A percentile compares a stretch with the other conserved stretches of the same genome.
Conservation (phyloP, 495 filamentous ascomycete species). For the Daldinia childiae region DNA sequence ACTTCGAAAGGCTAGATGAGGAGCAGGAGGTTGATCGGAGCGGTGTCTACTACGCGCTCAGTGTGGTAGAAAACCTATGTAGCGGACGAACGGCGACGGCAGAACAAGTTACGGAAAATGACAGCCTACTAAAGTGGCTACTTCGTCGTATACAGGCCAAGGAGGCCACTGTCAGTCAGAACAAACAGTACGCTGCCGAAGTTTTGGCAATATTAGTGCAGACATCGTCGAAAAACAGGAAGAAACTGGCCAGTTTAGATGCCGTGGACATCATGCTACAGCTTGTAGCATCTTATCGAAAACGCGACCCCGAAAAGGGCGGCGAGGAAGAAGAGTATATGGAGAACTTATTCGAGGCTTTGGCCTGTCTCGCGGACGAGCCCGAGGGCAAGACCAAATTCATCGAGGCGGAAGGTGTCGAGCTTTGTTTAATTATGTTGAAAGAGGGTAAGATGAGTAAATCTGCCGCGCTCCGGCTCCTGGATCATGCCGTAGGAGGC, state of each 20-base stretch:
- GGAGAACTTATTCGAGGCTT: conserved; percentile 87
- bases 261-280: conserved; percentile 84
- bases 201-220: conserved; percentile 82
- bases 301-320: conserved; percentile 84
- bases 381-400: conserved; percentile 81
- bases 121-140: conserved; percentile 77
- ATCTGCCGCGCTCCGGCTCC: conserved; percentile 74
- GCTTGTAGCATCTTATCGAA: conserved; percentile 86
- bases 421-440: conserved; percentile 91
- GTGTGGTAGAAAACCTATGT: conserved; percentile 86
- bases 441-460: conserved; percentile 77
- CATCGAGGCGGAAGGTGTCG: conserved; percentile 88
- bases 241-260: conserved; percentile 69
- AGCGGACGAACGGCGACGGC: conserved; percentile 68
- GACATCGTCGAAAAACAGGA: conserved; percentile 70
- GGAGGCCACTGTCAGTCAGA: conserved; percentile 69
- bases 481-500: conserved; percentile 84
- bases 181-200: conserved; percentile 96
- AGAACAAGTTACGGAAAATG: conserved; percentile 74
- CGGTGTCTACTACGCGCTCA: conserved; percentile 86
- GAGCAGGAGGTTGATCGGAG: conserved; percentile 76
- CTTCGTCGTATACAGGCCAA: conserved; percentile 63
- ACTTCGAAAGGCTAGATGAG: conserved; percentile 87
- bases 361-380: conserved; percentile 83
- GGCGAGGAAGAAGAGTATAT: conserved; percentile 94